These are phyloP conservation scores for Pezizomycotina sp. DNA, from an alignment of 2,329 filamentous ascomycete genomes.

Conservation along the genomic window DNA sequence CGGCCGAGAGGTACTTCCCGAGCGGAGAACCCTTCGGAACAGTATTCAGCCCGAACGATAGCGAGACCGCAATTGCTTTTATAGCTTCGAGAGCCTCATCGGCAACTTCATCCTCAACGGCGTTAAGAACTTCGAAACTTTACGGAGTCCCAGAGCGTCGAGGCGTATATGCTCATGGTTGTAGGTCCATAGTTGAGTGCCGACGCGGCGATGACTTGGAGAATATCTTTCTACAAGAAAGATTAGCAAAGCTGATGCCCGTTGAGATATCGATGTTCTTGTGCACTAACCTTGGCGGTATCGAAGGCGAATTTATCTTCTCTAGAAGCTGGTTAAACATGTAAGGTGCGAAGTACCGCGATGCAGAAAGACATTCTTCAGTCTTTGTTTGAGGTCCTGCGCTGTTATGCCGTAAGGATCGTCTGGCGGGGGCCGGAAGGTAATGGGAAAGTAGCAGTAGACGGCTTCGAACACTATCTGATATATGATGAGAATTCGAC, in stretches of 20 bases:
- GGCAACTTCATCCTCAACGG: slow-evolving; percentile 46
- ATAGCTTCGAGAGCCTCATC: slow-evolving; percentile 42
- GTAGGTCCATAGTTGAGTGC: slow-evolving; percentile 42
- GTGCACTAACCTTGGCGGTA: slow-evolving; percentile 42
- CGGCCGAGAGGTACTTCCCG: slow-evolving; percentile 41
- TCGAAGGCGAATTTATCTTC: slow-evolving; percentile 51
- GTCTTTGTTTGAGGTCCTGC: slow-evolving; percentile 47
- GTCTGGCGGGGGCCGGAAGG: slow-evolving; percentile 51
- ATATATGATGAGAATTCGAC: background rate
- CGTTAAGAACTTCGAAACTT: slow-evolving; percentile 54
- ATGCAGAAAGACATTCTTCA: slow-evolving; percentile 48
- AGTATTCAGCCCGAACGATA: slow-evolving; percentile 34
- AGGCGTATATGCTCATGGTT: slow-evolving; percentile 45
- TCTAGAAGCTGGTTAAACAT: slow-evolving; percentile 51
- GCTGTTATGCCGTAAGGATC: slow-evolving; percentile 54
- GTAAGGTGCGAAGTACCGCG: slow-evolving; percentile 46
- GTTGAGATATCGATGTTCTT: background rate
- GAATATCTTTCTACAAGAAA: slow-evolving; percentile 40
- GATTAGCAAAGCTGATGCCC: background rate
- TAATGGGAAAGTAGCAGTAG: slow-evolving; percentile 58
- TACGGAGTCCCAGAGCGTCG: slow-evolving; percentile 49
- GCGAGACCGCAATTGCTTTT: slow-evolving; percentile 38
- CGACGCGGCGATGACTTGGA: slow-evolving; percentile 46
- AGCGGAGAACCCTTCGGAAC: slow-evolving; percentile 32
- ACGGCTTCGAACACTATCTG: slow-evolving; percentile 46